Evolutionary conservation across 768 basidiomycete genomes (phyloP).

Genomic region (Trametes elegans): DNA sequence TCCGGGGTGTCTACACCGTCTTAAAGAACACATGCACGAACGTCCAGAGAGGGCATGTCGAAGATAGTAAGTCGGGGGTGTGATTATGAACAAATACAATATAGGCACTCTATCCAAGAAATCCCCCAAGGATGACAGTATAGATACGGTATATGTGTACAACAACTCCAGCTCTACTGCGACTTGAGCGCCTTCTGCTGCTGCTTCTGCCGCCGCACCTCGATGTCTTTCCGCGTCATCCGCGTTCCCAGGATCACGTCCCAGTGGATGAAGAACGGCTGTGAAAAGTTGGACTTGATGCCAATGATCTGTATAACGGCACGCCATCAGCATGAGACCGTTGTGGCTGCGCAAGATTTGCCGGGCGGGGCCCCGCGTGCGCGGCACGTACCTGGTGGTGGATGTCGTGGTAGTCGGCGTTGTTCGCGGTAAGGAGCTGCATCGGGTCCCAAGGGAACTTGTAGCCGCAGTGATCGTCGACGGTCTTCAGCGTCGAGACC

Average conservation of each 20-base stretch:
- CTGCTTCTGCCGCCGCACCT: slow-evolving; percentile 37
- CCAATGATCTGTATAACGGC: slow-evolving; percentile 54
- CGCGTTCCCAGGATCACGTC: slow-evolving; percentile 82
- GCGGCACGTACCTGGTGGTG: slow-evolving; percentile 84
- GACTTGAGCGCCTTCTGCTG: slow-evolving; percentile 13
- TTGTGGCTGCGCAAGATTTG: neutral
- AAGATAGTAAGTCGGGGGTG: neutral
- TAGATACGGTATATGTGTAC: neutral
- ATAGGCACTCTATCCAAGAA: neutral
- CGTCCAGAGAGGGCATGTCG: neutral
- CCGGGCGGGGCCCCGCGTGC: neutral
- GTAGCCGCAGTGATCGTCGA: slow-evolving; percentile 96
- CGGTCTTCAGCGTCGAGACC: slow-evolving; percentile 86
- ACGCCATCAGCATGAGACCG: neutral
- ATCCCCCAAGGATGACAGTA: neutral
- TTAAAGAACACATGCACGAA: neutral
- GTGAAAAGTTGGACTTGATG: slow-evolving; percentile 93
- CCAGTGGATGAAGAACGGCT: slow-evolving; percentile 97
- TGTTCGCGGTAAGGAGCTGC: slow-evolving; percentile 82
- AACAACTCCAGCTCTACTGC: slow-evolving; percentile 19
- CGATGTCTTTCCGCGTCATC: slow-evolving; percentile 70
- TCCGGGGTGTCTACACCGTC: too few species aligned
- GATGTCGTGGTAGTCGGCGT: slow-evolving; percentile 97
- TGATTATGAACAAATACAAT: neutral
- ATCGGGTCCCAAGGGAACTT: slow-evolving; percentile 87